Evolutionary conservation across 2,329 filamentous ascomycete species (phyloP), one percentile per base, ranked within the genome.

Genomic region (Fusarium sp.): DNA sequence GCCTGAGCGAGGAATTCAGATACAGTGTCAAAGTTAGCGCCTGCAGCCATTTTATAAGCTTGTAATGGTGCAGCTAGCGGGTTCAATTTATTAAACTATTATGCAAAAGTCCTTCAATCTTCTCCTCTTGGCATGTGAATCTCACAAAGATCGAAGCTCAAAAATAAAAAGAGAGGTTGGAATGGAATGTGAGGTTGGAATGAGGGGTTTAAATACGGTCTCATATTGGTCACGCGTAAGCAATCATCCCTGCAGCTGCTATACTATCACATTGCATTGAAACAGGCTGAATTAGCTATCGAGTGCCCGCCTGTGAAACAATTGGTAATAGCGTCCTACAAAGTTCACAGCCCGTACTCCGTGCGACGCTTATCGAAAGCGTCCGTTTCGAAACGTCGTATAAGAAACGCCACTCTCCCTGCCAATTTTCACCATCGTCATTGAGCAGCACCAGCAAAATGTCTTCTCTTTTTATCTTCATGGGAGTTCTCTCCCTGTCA

Each of bases 1-100:
- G 71, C 70, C 6, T 54, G 55, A 18, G 63, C 55, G 47, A 80
- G 61, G n/a, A 78, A 75, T 45, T 70, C 68, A 13, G 53, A 56
- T 30, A 63, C 33, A 44, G 38, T 51, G n/a, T 42, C 30, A 31
- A 38, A 14, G 9, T 50, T n/a, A 36, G 36, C 30, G 39, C 10
- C 28, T 74, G 72, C 65, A 35, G 72, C 76, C 79, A 80, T 80
- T 79, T 79, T 79, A 79, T 78, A 79, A 54, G 63, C 78, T 78
- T 79, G 70, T 80, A 79, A 39, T 71, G 71, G 73, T 57, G 75
- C 54, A 72, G 47, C 22, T 51, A 35, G 31, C n/a, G 31, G 48
- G 26, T 57, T 50, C 39, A 54, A 26, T 66, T 41, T 41, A 65
- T 61, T 44, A 16, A 42, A 9, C 41, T 58, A 58, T 58, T 50